Base-by-base conservation (phyloP, 2,329 filamentous ascomycete genomes). In the Dactylellina sp. region DNA sequence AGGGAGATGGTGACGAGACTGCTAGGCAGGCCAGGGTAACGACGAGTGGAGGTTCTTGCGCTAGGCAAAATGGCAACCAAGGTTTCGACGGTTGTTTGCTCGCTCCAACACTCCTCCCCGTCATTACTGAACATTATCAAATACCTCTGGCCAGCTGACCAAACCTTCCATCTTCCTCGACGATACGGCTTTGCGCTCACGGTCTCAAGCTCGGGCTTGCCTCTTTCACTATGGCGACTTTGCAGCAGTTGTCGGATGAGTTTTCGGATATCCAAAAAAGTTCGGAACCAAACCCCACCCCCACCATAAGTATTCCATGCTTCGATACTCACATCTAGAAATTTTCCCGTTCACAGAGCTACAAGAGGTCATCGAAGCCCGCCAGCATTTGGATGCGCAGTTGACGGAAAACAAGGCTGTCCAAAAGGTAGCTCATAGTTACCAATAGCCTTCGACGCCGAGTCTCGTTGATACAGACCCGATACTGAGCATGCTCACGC, bases 341-440 rank as follows among this genome's bases (percentile, higher is more conserved):
- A 62, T 20, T 50, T 52, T 7, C 57, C 37, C 53, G 16, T 6
- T 65, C 28, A 14, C 78, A 97, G 95, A 98, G 78, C 86, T 98
- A 63, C 91, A 93, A 81, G 86, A 85, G 46, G 84, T 88, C 16
- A 88, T 98, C 24, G 85, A 89, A 47, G 91, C 92, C 7, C 88
- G 93, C 76, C 93, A 99, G 83, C 96, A 91, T 82, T 88, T 99
- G 5, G 93, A 97, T 81, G 91, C 93, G 5, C 95, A 99, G 82
- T 91, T 91, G 81, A 92, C 97, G 80, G 95, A 99, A 81, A 99
- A 98, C 80, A 83, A 89, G 53, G 89, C 90, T 14, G 95, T 99
- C 7, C 89, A 96, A 81, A 90, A 91, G 83, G 91, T 92, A 77
- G 20, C n/a, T 9, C 39, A 32, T 32, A 5, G 28, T 9, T 32